Evolutionary conservation across 345 rosid species (phyloP).

Genomic region (Populus simonii): DNA sequence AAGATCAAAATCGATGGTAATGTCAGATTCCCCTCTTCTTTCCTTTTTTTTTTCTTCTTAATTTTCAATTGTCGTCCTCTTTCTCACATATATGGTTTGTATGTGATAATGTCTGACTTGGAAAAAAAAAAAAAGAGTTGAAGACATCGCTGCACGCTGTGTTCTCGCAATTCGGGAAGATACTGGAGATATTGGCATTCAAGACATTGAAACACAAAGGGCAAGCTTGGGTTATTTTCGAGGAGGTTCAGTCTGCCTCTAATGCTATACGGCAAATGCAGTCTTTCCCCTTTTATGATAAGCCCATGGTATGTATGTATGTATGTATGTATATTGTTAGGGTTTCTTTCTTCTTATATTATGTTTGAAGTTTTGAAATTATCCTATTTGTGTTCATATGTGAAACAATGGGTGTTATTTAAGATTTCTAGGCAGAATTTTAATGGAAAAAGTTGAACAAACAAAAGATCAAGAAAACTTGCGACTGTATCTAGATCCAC

Average conservation of each 20-base stretch:
- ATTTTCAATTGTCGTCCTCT: background rate
- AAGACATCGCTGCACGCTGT: constrained; percentile 88
- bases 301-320: constrained; percentile 61
- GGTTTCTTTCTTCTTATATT: too few relatives aligned
- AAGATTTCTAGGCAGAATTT: background rate
- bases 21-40: background rate
- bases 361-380: background rate
- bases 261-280: constrained; percentile 84
- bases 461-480: too few relatives aligned
- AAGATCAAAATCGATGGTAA: constrained; percentile 87
- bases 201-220: constrained; percentile 98
- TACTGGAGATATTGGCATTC: constrained; percentile 83
- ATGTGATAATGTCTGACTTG: constrained; percentile 4
- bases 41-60: background rate
- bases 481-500: too few relatives aligned
- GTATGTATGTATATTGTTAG: background rate
- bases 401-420: background rate
- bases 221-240: constrained; percentile 97
- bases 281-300: constrained; percentile 88
- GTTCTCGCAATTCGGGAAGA: constrained; percentile 91
- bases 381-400: background rate
- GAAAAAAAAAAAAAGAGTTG: constrained; percentile 47
- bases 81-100: background rate
- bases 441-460: background rate
- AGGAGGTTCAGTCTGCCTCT: constrained; percentile 67